Conservation (phyloP, 75 land plant species). For the Ceratopteris richardii region DNA sequence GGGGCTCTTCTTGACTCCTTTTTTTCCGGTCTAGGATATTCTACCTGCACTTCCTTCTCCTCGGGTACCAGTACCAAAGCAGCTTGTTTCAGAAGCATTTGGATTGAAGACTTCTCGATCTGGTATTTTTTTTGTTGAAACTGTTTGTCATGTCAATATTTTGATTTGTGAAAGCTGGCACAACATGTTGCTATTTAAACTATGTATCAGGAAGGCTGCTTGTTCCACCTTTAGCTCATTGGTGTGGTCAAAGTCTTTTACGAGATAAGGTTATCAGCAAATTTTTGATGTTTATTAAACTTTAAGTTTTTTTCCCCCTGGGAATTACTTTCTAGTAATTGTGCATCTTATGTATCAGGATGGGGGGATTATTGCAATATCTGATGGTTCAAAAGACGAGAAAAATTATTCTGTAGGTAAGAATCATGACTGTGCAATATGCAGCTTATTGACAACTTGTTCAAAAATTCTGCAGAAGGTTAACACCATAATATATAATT, state of each 20-base stretch:
- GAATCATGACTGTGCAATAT: no score
- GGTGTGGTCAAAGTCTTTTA: conserved; percentile 25
- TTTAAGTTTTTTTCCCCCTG: no score
- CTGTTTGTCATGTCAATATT: not conserved
- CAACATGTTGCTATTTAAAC: not conserved
- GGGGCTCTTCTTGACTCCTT: no score
- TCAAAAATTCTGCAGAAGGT: no score
- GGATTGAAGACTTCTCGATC: conserved; percentile 33
- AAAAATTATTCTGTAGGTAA: no score
- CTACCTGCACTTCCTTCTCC: conserved; percentile 29
- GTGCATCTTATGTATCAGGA: conserved; percentile 5
- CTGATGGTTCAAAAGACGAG: conserved; percentile 17
- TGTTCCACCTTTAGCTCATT: conserved; percentile 34
- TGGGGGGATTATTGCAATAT: conserved; percentile 29
- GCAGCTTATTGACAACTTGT: no score
- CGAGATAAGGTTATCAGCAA: conserved; percentile 18
- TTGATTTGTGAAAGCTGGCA: no score
- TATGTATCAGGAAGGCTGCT: conserved; percentile 22
- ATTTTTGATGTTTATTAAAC: no score
- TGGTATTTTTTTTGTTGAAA: conserved; percentile 7
- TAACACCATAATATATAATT: no score
- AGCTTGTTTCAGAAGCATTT: conserved; percentile 21
- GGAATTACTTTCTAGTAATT: no score
- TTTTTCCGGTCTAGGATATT: conserved; percentile 1
- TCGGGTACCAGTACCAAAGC: conserved; percentile 19